Conservation (phyloP, 106 monocot species). For the Acanthochlamys bracteata region DNA sequence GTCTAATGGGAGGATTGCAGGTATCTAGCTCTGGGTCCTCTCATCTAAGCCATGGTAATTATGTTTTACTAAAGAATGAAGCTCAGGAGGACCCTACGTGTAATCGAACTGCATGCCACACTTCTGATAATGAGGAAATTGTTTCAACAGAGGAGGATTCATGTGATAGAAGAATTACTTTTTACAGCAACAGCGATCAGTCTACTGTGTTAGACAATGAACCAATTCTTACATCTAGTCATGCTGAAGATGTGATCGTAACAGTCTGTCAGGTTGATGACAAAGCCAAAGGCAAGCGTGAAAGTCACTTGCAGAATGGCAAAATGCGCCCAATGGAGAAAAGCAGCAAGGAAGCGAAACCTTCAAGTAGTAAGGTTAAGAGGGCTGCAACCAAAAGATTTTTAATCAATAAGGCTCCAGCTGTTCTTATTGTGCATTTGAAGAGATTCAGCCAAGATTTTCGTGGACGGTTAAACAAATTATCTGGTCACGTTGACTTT, state of each 20-base stretch:
- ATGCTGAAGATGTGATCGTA: constrained; percentile 5
- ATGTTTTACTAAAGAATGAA: too few relatives aligned
- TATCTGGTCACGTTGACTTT: constrained; percentile 70
- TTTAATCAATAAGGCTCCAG: constrained; percentile 48
- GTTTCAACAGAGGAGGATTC: constrained; percentile 3
- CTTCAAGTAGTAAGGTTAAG: constrained; percentile 31
- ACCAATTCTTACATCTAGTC: constrained; percentile 4
- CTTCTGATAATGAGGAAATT: constrained; percentile 5
- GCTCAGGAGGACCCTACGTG: too few relatives aligned
- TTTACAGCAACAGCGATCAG: constrained; percentile 21
- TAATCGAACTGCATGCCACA: constrained; percentile 8
- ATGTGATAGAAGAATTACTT: constrained; percentile 15
- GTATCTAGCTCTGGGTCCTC: too few relatives aligned
- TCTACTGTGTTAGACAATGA: constrained; percentile 8
- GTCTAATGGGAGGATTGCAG: too few relatives aligned
- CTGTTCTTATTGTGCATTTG: constrained; percentile 70
- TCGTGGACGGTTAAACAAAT: constrained; percentile 69
- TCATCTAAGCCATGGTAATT: too few relatives aligned
- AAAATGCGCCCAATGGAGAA: constrained; percentile 14
- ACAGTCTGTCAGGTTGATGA: constrained; percentile 12
- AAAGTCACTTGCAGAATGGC: constrained; percentile 2
- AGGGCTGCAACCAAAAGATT: constrained; percentile 78
- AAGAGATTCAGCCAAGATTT: constrained; percentile 83
- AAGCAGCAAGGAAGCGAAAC: constrained; percentile 14
- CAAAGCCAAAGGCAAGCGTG: constrained; percentile 4